These are phyloP conservation scores for Phyllosticta citriasiana DNA, from an alignment of 2,329 filamentous ascomycete genomes.

Conservation along the genomic window DNA sequence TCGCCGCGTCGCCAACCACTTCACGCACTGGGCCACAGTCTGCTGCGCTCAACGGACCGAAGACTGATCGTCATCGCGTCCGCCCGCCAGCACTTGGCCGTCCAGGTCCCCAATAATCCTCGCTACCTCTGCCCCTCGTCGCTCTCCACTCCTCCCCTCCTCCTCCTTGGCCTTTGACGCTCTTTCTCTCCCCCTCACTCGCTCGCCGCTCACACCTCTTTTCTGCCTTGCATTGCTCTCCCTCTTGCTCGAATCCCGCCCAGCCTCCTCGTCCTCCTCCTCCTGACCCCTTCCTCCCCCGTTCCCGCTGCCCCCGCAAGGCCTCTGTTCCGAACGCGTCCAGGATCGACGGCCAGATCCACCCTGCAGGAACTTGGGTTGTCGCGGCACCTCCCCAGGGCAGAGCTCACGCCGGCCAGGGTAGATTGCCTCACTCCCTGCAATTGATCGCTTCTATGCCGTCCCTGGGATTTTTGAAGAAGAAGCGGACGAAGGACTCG, in stretches of 20 bases:
- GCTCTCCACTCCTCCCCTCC: not conserved
- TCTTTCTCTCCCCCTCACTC: too few relatives aligned
- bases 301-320: slow-evolving; percentile 5
- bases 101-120: not conserved
- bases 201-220: too few relatives aligned
- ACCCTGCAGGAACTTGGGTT: slow-evolving; percentile 10
- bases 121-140: not conserved
- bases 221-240: too few relatives aligned
- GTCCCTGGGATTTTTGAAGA: slow-evolving; percentile 92
- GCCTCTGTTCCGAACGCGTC: slow-evolving; percentile 6
- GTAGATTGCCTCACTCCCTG: slow-evolving; percentile 16
- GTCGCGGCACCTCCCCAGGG: slow-evolving; percentile 10
- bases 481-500: slow-evolving; percentile 94
- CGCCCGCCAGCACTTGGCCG: not conserved
- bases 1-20: not conserved
- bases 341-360: slow-evolving; percentile 11
- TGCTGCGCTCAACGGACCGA: not conserved
- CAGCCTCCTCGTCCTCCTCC: not conserved
- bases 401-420: slow-evolving; percentile 16
- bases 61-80: not conserved
- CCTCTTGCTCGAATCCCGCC: too few relatives aligned
- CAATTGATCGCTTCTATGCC: slow-evolving; percentile 54
- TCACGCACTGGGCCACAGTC: not conserved
- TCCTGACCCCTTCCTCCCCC: not conserved
- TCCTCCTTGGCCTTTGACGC: not conserved